Evolutionary conservation across 192 early-diverging fungal genomes (phyloP).

Genomic region (Podila epigama): DNA sequence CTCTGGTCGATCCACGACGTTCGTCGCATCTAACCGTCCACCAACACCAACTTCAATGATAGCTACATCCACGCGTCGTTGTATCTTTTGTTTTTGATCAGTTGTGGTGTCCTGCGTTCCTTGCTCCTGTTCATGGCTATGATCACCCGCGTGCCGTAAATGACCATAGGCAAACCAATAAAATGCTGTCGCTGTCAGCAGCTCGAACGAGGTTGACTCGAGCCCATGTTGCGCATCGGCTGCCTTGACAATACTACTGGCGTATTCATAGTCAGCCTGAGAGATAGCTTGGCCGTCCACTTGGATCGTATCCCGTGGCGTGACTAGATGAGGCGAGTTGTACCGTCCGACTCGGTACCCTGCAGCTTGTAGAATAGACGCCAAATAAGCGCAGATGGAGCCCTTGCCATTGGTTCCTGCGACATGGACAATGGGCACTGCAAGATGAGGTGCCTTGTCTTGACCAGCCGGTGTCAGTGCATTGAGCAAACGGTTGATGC

Average conservation of each 20-base stretch:
- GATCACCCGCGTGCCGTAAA: slow-evolving; percentile 82
- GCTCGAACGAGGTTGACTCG: slow-evolving; percentile 75
- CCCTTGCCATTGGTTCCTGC: slow-evolving; percentile 91
- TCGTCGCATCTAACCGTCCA: slow-evolving; percentile 85
- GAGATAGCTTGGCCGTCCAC: slow-evolving; percentile 86
- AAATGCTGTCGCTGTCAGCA: slow-evolving; percentile 62
- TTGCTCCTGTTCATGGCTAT: no score
- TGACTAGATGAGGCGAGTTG: slow-evolving; percentile 92
- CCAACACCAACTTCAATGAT: slow-evolving; percentile 87
- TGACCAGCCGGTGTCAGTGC: slow-evolving; percentile 23
- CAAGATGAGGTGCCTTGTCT: slow-evolving; percentile 51
- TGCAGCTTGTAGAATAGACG: slow-evolving; percentile 69
- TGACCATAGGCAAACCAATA: slow-evolving; percentile 78
- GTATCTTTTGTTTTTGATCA: no score
- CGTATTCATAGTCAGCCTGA: slow-evolving; percentile 75
- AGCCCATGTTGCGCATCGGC: slow-evolving; percentile 51
- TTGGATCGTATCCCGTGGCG: slow-evolving; percentile 90
- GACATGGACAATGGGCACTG: slow-evolving; percentile 69
- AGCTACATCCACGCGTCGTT: slow-evolving; percentile 75
- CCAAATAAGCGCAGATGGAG: slow-evolving; percentile 80
- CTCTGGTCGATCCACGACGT: slow-evolving; percentile 69
- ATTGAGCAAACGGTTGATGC: slow-evolving; percentile 51
- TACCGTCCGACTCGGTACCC: slow-evolving; percentile 77
- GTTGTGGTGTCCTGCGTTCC: no score
- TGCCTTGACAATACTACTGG: slow-evolving; percentile 68